These are phyloP conservation scores for Eimeria maxima DNA, from an alignment of 169 alveolate genomes.

Conservation along the genomic window DNA sequence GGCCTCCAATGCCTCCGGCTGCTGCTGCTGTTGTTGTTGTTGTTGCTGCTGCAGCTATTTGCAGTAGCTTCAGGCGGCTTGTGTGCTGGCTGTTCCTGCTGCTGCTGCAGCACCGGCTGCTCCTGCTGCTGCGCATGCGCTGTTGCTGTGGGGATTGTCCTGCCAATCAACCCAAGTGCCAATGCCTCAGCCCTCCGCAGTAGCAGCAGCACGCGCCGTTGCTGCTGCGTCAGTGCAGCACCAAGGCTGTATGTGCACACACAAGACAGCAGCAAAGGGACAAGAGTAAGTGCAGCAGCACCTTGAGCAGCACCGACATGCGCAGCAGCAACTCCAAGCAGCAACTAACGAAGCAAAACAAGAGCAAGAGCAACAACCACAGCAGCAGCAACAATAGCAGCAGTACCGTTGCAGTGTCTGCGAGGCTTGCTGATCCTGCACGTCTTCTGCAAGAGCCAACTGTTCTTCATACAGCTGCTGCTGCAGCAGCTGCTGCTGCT, in stretches of 20 bases:
- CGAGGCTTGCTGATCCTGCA: background rate
- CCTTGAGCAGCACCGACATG: background rate
- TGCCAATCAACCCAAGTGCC: constrained; percentile 9
- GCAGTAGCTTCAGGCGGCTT: no score
- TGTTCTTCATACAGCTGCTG: constrained; percentile 57
- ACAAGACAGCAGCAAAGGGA: background rate
- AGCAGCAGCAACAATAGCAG: constrained; percentile 16
- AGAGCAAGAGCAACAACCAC: background rate
- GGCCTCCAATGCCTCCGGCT: constrained; percentile 42
- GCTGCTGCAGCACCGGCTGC: constrained; percentile 11
- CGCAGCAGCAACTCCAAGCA: constrained; percentile 19
- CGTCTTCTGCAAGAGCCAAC: constrained; percentile 1
- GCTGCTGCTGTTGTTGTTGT: constrained; percentile 30
- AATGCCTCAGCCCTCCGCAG: constrained; percentile 34
- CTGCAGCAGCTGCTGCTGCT: constrained; percentile 53
- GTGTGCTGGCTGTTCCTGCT: no score
- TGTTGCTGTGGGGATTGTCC: background rate
- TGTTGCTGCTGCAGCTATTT: no score
- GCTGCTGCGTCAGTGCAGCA: constrained; percentile 49
- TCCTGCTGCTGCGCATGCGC: constrained; percentile 15
- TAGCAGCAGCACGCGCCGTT: constrained; percentile 35
- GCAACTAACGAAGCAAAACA: background rate
- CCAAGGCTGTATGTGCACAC: constrained; percentile 29
- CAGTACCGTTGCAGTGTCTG: constrained; percentile 41
- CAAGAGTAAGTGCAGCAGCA: background rate